Conservation (phyloP, 2,329 filamentous ascomycete genomes). For the Cercospora brassicicola region DNA sequence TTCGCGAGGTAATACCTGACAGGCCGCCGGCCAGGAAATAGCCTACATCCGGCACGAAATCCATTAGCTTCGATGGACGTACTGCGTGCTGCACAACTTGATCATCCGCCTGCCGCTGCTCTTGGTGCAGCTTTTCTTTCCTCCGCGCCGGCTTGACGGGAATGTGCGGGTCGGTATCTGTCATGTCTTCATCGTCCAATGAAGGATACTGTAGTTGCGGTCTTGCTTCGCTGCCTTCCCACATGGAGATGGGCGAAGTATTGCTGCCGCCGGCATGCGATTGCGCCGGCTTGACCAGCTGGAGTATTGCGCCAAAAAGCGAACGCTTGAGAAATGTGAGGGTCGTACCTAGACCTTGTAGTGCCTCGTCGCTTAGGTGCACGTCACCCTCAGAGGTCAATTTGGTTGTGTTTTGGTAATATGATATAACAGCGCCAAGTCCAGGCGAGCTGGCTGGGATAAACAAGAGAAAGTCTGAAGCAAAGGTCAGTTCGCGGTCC, state of each 20-base stretch:
- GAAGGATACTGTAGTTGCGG: constrained; percentile 23
- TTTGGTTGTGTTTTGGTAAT: constrained; percentile 85
- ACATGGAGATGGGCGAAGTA: constrained; percentile 25
- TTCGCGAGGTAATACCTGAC: constrained; percentile 91
- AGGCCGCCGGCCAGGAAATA: constrained; percentile 96
- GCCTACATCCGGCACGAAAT: constrained; percentile 77
- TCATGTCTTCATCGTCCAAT: constrained; percentile 22
- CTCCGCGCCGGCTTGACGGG: constrained; percentile 38
- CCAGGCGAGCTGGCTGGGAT: constrained; percentile 69
- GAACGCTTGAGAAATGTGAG: constrained; percentile 65
- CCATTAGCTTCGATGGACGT: constrained; percentile 54
- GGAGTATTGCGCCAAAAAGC: constrained; percentile 74
- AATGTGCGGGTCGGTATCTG: constrained; percentile 38
- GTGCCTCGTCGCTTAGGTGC: constrained; percentile 81
- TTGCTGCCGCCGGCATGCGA: constrained; percentile 23
- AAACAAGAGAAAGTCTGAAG: constrained; percentile 84
- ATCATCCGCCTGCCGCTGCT: constrained; percentile 11
- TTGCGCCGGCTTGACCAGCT: constrained; percentile 39
- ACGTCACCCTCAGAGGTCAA: constrained; percentile 94
- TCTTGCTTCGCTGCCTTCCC: constrained; percentile 26
- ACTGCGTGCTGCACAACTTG: constrained; percentile 26
- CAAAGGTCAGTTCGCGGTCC: neutral
- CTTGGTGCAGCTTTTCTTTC: constrained; percentile 28
- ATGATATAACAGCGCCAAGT: constrained; percentile 80
- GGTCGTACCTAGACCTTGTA: constrained; percentile 91